Conservation (phyloP, 768 basidiomycete genomes). For the Mycena epipterygia region DNA sequence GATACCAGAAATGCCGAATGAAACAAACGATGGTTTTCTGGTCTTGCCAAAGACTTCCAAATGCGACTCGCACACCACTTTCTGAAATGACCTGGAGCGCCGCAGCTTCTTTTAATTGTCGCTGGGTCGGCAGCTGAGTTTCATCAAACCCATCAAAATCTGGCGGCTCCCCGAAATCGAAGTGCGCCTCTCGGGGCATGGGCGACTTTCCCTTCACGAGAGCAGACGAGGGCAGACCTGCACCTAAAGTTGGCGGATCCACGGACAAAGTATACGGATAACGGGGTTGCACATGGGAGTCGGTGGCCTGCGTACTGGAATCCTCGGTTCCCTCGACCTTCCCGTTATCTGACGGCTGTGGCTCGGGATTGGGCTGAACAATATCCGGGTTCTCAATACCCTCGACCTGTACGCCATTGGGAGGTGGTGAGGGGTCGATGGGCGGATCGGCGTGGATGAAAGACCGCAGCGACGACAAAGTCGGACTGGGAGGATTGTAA, state of each 20-base stretch:
- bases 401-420: not conserved
- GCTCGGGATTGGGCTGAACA: not conserved
- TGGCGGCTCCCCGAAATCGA: conserved; percentile 32
- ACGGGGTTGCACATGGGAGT: no score
- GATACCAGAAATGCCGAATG: conserved; percentile 73
- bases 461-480: not conserved
- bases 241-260: not conserved
- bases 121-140: conserved; percentile 21
- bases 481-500: not conserved
- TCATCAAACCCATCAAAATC: conserved; percentile 28
- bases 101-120: conserved; percentile 52
- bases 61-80: conserved; percentile 63
- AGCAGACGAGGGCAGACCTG: not conserved
- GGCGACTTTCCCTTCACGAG: conserved; percentile 17
- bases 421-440: not conserved
- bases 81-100: conserved; percentile 65
- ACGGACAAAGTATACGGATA: not conserved
- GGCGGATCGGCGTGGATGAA: conserved; percentile 24
- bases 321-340: not conserved
- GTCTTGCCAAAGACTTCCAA: conserved; percentile 65
- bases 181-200: conserved; percentile 19
- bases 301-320: not conserved
- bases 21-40: conserved; percentile 74
- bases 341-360: not conserved
- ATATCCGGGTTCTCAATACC: not conserved